Evolutionary conservation across 2,329 filamentous ascomycete species (phyloP).

Genomic region (Epicoccum sorghinum): DNA sequence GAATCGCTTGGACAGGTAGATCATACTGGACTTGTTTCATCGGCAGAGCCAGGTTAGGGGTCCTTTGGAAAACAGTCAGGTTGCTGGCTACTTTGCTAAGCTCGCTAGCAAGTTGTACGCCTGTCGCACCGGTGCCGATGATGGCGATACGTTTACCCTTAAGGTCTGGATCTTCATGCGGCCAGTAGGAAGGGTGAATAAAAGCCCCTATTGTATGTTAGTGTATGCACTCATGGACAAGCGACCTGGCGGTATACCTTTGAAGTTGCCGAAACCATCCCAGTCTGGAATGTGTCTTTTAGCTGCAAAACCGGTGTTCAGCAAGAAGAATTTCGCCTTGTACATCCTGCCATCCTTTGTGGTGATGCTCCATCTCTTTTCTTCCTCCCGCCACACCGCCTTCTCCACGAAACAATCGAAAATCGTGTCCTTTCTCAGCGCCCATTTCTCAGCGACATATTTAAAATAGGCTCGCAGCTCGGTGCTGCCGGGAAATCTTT

Average conservation of each 20-base stretch:
- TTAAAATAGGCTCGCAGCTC: conserved; percentile 35
- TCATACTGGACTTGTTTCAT: background rate
- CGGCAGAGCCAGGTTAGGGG: background rate
- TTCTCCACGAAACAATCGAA: conserved; percentile 51
- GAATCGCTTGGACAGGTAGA: background rate
- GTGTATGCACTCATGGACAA: no score
- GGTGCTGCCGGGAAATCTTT: conserved; percentile 29
- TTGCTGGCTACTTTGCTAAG: background rate
- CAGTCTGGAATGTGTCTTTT: conserved; percentile 53
- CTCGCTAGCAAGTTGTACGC: background rate
- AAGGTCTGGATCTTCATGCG: conserved; percentile 51
- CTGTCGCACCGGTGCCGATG: background rate
- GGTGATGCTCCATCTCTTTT: conserved; percentile 53
- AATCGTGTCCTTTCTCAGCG: conserved; percentile 15
- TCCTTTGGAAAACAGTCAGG: conserved; percentile 1
- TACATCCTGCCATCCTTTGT: conserved; percentile 50
- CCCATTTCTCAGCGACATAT: conserved; percentile 19
- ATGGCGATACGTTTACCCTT: conserved; percentile 21
- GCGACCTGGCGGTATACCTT: conserved; percentile 15
- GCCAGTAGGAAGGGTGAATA: conserved; percentile 65
- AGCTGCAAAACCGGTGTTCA: conserved; percentile 55
- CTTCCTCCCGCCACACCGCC: conserved; percentile 48
- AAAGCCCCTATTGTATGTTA: conserved; percentile 33
- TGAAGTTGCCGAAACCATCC: conserved; percentile 41
- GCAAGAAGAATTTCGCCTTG: conserved; percentile 54